Evolutionary conservation across 2,329 filamentous ascomycete species (phyloP).

Genomic region (Metarhizium guizhouense): DNA sequence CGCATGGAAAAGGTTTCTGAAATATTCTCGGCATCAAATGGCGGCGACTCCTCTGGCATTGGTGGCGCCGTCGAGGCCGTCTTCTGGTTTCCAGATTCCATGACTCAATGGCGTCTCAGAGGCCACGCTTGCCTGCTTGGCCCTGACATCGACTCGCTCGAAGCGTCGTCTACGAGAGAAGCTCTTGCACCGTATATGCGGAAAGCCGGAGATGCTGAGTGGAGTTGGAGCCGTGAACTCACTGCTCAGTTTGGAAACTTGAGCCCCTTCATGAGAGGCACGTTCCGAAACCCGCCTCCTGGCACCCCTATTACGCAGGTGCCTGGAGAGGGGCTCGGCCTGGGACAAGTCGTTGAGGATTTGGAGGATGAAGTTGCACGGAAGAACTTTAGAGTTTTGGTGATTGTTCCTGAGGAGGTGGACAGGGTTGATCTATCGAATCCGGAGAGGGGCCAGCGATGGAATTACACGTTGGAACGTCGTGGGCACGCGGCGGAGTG

Average conservation of each 20-base stretch:
- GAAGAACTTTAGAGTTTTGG: slow-evolving; percentile 72
- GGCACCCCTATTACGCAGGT: slow-evolving; percentile 49
- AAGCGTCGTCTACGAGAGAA: slow-evolving; percentile 42
- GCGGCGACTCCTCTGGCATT: slow-evolving; percentile 42
- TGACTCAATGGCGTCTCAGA: slow-evolving; percentile 77
- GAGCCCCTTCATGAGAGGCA: slow-evolving; percentile 68
- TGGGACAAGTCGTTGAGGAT: slow-evolving; percentile 59
- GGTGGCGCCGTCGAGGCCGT: slow-evolving; percentile 71
- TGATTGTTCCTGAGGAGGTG: slow-evolving; percentile 69
- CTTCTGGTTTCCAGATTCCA: slow-evolving; percentile 65
- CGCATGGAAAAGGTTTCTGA: slow-evolving; percentile 79
- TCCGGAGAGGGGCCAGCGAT: slow-evolving; percentile 52
- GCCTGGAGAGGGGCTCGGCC: slow-evolving; percentile 29
- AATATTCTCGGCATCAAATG: slow-evolving; percentile 37
- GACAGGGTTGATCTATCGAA: slow-evolving; percentile 66
- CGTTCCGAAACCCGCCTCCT: slow-evolving; percentile 64
- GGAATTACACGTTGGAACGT: slow-evolving; percentile 54
- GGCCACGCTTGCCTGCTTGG: slow-evolving; percentile 70
- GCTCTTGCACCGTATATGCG: slow-evolving; percentile 57
- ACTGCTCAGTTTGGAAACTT: slow-evolving; percentile 87
- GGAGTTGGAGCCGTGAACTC: slow-evolving; percentile 74
- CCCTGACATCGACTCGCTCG: slow-evolving; percentile 48
- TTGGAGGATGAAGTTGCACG: slow-evolving; percentile 63
- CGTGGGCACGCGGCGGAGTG: slow-evolving; percentile 41
- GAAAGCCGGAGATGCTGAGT: slow-evolving; percentile 15